Evolutionary conservation across 352 stramenopile species (phyloP), one percentile per base, ranked within the genome.

Genomic region (Phytophthora pistaciae): DNA sequence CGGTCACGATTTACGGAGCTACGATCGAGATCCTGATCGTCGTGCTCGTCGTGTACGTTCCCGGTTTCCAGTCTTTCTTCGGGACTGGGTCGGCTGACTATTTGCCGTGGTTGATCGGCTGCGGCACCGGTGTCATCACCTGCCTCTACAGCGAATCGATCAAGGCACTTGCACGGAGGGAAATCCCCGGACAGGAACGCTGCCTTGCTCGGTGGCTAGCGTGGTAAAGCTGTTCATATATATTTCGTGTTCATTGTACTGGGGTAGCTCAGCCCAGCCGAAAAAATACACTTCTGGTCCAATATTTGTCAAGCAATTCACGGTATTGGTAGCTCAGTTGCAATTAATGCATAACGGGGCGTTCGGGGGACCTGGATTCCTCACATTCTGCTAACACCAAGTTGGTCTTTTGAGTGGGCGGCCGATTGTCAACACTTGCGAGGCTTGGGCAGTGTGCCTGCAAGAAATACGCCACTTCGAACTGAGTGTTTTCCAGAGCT

Each of bases 1-100:
- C 82, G 2, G 90, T 96, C 68, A 95, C 94, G 55, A 88, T 96
- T 31, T 86, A 82, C 56, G 78, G 81, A 13, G 72, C 64, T 29
- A 52, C 68, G 14, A 74, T 82, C 23, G 72, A 85, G 53, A 67
- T 89, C 40, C 52, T 74, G 5, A 82, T 88, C 31, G 65, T 84
- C 18, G 27, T 87, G 25, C 68, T 89, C 10, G 62, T 87, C 21
- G 77, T 87, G 16, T 89, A 89, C 49, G 74, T 87, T 0, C 74
- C 81, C 6, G 72, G 70, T 14, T 60, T 89, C n/a, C 72, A 89
- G 50, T 74, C 71, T 3, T 74, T 83, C 20, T 87, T 87, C 44
- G 77, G 77, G 0, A 78, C 79, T 1, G 69, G 64, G 1, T 23
- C 75, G 1, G 75, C 65, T 16, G 73, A 74, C 65, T 87, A 84